Evolutionary conservation across 768 basidiomycete species (phyloP), one percentile per base, ranked within the genome.

Genomic region (Serendipita sp.): DNA sequence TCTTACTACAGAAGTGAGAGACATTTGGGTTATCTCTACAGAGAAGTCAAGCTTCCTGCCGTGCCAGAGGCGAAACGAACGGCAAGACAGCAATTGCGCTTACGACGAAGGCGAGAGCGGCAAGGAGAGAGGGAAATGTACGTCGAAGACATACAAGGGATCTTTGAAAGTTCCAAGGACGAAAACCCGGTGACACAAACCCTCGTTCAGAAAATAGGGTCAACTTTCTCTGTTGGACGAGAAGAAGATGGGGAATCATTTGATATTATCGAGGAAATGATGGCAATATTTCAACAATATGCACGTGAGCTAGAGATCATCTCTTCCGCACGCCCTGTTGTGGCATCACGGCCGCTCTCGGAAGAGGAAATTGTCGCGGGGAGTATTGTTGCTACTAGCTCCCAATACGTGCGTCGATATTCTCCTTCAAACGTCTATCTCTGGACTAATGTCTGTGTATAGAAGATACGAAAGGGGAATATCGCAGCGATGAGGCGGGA

Each of bases 301-400:
- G 71, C 74, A 8, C 79, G 83, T 66, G 86, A 92, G 71, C 75
- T 51, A 51, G 48, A 51, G 8, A 51, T 51, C 8, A 8, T 51
- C 48, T 51, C 87, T 88, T 70, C 81, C 90, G 7, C 82, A 85
- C 73, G 75, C 4, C 78, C 41, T 13, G 41, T 41, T 5, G 41
- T 41, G 41, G 7, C 41, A 13, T 80, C 63, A 74, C 76, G 5
- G 78, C 83, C 0, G 82, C 80, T 92, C 37, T 72, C 77, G 5
- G 89, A 92, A 70, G 84, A 86, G 60, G 89, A 92, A 69, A 77
- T 89, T 30, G 84, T 89, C 1, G 73, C 84, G 35, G 88, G 88
- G 18, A 83, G 84, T 0, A 92, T 92, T 65, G 73, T 89, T 47
- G 86, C 83, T 1, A 83, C 83, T 66, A 87, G 85, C 69, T 74